Evolutionary conservation across 1,139 yeast genomes (phyloP), one percentile per base, ranked within the genome.

Genomic region (Meyerozyma smithsonii): DNA sequence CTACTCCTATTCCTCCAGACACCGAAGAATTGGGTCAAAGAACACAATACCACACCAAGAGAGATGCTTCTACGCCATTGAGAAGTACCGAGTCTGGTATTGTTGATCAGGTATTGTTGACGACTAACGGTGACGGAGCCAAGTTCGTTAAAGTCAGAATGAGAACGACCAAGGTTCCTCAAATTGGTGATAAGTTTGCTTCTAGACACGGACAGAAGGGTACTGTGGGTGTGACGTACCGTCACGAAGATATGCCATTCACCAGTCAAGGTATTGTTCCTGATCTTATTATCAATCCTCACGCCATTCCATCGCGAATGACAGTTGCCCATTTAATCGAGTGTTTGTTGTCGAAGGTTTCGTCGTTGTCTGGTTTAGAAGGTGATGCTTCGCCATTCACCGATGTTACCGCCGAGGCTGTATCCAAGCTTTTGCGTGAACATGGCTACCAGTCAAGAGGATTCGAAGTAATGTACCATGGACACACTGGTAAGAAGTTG

Each of bases 131-230:
- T 58, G 99, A 92, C 64, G 98, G 98, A 49, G 79, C 95, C 61
- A 86, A 90, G 58, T 94, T 94, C 55, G 97, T 92, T 42, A 92
- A 92, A 68, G 98, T 92, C 35, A 81, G 99, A 68, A 94, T 94
- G 89, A 85, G 99, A 77, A 90, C 98, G 1, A 92, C 99, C 5
- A 92, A 92, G 66, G 77, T 90, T 39, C 99, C 99, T 10, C 99
- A 92, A 68, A 92, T 94, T 66, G 99, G 99, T 66, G 99, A 92
- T 68, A 92, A 92, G 67, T 92, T 92, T 67, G 97, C 98, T 4
- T 90, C 97, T 35, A 87, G 98, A 71, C 98, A 92, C 73, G 99
- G 99, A 64, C 99, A 94, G 68, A 92, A 92, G 72, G 99, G 99
- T 84, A 94, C 98, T 20, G 90, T 94, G 64, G 99, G 99, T 81